Evolutionary conservation across 495 filamentous ascomycete genomes (phyloP).

Genomic region (Neurospora pannonica): DNA sequence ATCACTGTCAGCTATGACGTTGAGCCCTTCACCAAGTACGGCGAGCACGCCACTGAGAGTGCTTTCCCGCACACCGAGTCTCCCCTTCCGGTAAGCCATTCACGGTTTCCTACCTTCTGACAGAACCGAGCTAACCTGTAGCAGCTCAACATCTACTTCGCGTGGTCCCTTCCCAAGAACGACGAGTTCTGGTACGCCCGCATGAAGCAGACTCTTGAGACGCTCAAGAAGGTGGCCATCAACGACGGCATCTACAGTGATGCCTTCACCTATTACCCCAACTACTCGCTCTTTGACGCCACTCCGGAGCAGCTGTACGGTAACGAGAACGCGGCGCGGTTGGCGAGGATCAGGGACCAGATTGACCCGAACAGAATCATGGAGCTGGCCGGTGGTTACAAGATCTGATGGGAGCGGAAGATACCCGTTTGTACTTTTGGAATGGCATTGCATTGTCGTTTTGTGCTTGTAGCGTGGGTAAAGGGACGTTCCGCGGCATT

Average conservation of each 20-base stretch:
- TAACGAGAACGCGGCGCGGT: slow-evolving; percentile 5
- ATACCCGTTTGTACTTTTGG: neutral
- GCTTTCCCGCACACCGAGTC: slow-evolving; percentile 17
- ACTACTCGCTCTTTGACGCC: slow-evolving; percentile 11
- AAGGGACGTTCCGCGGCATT: neutral
- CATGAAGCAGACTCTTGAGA: slow-evolving; percentile 6
- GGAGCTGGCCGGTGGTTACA: slow-evolving; percentile 17
- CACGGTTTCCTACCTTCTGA: neutral
- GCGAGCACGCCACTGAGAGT: slow-evolving; percentile 12
- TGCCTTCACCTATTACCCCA: slow-evolving; percentile 10
- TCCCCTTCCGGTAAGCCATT: slow-evolving; percentile 13
- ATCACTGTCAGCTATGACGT: slow-evolving; percentile 13
- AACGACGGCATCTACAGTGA: slow-evolving; percentile 17
- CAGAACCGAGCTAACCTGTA: neutral
- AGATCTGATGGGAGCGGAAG: slow-evolving; percentile 4
- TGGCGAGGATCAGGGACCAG: slow-evolving; percentile 7
- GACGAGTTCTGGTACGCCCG: slow-evolving; percentile 15
- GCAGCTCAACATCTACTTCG: slow-evolving; percentile 17
- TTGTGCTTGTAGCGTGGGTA: neutral
- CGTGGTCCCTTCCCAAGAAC: slow-evolving; percentile 9
- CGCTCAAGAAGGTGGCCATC: slow-evolving; percentile 10
- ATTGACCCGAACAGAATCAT: slow-evolving; percentile 16
- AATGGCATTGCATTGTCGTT: neutral
- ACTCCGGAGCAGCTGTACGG: slow-evolving; percentile 15
- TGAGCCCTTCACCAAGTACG: slow-evolving; percentile 18